A percentile compares a stretch with the other conserved stretches of the same genome.
Conservation (phyloP, 768 basidiomycete genomes). For the Galerina sulciceps region DNA sequence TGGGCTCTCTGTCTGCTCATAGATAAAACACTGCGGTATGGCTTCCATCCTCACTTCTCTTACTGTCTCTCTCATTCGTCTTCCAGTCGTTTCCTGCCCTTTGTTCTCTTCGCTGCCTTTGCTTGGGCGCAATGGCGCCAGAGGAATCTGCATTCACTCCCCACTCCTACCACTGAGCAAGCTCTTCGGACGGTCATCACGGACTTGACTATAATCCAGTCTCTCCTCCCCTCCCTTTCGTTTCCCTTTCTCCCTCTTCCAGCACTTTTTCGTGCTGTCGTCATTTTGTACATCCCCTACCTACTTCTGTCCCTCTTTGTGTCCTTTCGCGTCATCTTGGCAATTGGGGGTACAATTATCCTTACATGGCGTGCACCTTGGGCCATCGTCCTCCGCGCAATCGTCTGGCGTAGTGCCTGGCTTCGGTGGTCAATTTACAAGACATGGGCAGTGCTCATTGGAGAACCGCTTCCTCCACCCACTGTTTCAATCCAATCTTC, state of each 20-base stretch:
- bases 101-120: constrained; percentile 42
- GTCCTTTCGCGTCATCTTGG: constrained; percentile 64
- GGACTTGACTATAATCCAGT: constrained; percentile 69
- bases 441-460: constrained; percentile 55
- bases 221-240: constrained; percentile 52
- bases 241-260: constrained; percentile 31
- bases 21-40: constrained; percentile 42
- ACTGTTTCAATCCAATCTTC: constrained; percentile 38
- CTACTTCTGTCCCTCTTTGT: constrained; percentile 66
- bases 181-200: constrained; percentile 42
- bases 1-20: constrained; percentile 77
- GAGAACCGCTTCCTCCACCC: constrained; percentile 52
- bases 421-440: constrained; percentile 66
- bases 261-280: constrained; percentile 58
- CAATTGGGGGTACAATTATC: constrained; percentile 58
- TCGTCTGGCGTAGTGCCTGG: constrained; percentile 69
- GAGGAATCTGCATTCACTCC: constrained; percentile 4
- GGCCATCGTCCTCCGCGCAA: constrained; percentile 55
- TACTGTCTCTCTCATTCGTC: constrained; percentile 1
- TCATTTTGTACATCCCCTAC: constrained; percentile 66
- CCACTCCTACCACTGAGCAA: constrained; percentile 20
- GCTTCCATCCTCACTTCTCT: constrained; percentile 15
- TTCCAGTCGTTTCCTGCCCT: constrained; percentile 62
- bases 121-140: constrained; percentile 28
- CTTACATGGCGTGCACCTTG: constrained; percentile 74